Conservation (phyloP, 148 eudicot species). For the Polygonum maritimum region DNA sequence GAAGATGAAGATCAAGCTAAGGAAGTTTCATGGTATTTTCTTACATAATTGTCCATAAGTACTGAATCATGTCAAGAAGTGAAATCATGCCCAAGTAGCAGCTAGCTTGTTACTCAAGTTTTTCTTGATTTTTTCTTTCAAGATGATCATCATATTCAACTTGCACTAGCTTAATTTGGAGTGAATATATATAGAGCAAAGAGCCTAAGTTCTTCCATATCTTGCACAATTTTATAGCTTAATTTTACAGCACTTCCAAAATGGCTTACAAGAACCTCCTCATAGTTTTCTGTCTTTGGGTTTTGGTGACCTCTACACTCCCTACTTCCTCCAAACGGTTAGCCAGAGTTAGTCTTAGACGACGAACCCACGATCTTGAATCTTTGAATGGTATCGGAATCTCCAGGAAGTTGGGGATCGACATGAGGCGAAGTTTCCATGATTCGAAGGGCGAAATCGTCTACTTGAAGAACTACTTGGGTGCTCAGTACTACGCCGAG, state of each 20-base stretch:
- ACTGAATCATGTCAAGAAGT: not conserved
- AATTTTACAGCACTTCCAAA: not conserved
- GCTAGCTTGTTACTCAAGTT: not conserved
- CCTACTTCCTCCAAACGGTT: slow-evolving; percentile 39
- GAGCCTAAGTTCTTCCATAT: not conserved
- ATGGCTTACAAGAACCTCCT: slow-evolving; percentile 37
- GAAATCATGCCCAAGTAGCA: not conserved
- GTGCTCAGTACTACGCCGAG: slow-evolving; percentile 89
- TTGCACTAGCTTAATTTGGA: not conserved
- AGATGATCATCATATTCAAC: not conserved
- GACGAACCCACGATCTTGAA: slow-evolving; percentile 43
- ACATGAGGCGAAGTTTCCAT: slow-evolving; percentile 13
- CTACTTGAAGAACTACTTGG: slow-evolving; percentile 69
- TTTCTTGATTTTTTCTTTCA: not conserved
- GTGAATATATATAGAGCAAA: not conserved
- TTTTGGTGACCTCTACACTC: slow-evolving; percentile 28
- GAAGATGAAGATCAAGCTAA: not conserved
- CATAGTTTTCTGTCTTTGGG: slow-evolving; percentile 28
- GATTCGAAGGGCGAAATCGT: slow-evolving; percentile 37
- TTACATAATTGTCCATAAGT: not conserved
- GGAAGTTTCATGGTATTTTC: not conserved
- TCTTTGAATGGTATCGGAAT: slow-evolving; percentile 43
- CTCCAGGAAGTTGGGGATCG: slow-evolving; percentile 30
- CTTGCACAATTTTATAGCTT: not conserved
- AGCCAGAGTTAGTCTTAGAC: slow-evolving; percentile 51